phyloP scores from a whole-genome alignment of 1,139 yeast species.

The Kodamaea arcana region DNA sequence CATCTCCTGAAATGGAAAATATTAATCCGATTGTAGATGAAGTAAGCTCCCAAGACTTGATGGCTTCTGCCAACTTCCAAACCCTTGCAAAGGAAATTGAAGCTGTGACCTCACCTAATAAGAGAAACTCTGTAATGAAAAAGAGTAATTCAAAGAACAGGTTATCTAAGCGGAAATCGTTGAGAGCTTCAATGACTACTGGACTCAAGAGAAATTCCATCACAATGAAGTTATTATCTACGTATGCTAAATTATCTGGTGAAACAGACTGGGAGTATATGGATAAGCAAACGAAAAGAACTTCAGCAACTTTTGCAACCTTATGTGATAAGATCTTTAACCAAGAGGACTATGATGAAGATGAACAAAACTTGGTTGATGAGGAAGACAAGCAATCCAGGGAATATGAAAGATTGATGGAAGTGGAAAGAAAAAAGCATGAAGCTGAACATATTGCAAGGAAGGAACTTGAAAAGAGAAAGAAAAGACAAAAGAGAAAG shows the following conservation, averaged over 20 bases:
- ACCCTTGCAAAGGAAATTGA: slow-evolving; percentile 1
- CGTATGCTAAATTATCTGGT: slow-evolving; percentile 66
- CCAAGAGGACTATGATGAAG: slow-evolving; percentile 51
- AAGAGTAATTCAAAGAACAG: slow-evolving; percentile 29
- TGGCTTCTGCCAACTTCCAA: slow-evolving; percentile 28
- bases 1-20: slow-evolving; percentile 13
- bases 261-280: slow-evolving; percentile 69
- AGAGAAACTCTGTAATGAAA: slow-evolving; percentile 31
- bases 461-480: slow-evolving; percentile 44
- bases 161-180: slow-evolving; percentile 35
- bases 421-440: slow-evolving; percentile 46
- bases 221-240: slow-evolving; percentile 62
- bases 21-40: slow-evolving; percentile 25
- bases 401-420: slow-evolving; percentile 49
- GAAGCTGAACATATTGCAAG: slow-evolving; percentile 46
- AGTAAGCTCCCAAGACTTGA: slow-evolving; percentile 19
- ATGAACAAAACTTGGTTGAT: slow-evolving; percentile 48
- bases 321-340: slow-evolving; percentile 73
- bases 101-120: slow-evolving; percentile 12
- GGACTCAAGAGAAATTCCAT: slow-evolving; percentile 64
- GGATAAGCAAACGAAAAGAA: slow-evolving; percentile 70
- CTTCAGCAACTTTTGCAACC: slow-evolving; percentile 73
- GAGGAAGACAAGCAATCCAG: slow-evolving; percentile 48
- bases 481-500: slow-evolving; percentile 41
- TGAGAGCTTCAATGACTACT: slow-evolving; percentile 39